Percentiles rank a stretch among this genome's conserved stretches.
phyloP scores from a whole-genome alignment of 805 yeast species.

The Nakazawaea pomicola region DNA sequence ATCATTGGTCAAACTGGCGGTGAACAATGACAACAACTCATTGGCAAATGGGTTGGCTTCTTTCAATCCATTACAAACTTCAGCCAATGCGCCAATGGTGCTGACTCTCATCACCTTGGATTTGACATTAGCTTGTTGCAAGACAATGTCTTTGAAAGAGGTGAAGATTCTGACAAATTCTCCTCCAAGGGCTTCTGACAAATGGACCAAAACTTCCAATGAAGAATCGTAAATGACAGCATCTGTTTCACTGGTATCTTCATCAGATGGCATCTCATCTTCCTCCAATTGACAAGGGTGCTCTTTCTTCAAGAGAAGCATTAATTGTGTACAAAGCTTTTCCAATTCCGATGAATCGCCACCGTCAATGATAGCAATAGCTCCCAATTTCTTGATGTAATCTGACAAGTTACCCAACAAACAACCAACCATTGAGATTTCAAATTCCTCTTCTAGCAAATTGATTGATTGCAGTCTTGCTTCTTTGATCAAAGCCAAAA shows the following conservation, averaged over 20 bases:
- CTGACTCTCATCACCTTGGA: conserved; percentile 65
- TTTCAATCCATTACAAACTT: conserved; percentile 74
- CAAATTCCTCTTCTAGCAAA: conserved; percentile 74
- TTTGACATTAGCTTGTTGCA: conserved; percentile 53
- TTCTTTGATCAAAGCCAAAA: conserved; percentile 53
- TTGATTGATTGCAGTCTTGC: conserved; percentile 65
- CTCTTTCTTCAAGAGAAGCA: conserved; percentile 71
- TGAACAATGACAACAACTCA: conserved; percentile 67
- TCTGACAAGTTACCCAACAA: conserved; percentile 72
- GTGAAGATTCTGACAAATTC: conserved; percentile 71
- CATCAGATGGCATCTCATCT: conserved; percentile 40
- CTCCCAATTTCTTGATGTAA: conserved; percentile 65
- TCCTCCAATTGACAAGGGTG: conserved; percentile 82
- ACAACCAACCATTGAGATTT: conserved; percentile 72
- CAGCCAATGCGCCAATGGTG: conserved; percentile 88
- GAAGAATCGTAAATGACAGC: conserved; percentile 80
- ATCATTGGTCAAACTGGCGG: conserved; percentile 64
- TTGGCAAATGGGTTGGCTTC: conserved; percentile 58
- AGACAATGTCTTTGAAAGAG: conserved; percentile 62
- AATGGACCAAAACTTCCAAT: conserved; percentile 74
- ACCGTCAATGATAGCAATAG: conserved; percentile 61
- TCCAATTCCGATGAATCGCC: conserved; percentile 57
- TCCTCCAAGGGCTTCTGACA: conserved; percentile 71
- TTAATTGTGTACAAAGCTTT: conserved; percentile 61
- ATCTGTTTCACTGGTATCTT: conserved; percentile 52